A percentile compares a stretch with the other conserved stretches of the same genome.
These are phyloP conservation scores for Microdochium bolleyi DNA, from an alignment of 2,329 filamentous ascomycete species.

Conservation along the genomic window DNA sequence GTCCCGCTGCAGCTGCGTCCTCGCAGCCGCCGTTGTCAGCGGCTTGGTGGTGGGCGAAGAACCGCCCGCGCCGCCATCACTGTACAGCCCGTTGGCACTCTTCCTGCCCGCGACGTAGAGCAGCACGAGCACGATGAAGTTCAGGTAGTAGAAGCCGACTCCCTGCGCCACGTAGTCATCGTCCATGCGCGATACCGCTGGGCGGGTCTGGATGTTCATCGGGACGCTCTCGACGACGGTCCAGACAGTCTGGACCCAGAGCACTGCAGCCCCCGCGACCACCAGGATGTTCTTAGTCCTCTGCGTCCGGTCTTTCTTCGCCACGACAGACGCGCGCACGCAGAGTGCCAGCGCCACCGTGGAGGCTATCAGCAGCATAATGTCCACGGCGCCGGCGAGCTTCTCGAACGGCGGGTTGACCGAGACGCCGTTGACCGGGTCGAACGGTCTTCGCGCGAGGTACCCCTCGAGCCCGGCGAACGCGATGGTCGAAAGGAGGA, in stretches of 20 bases:
- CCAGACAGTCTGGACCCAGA: neutral
- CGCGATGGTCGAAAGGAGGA: neutral
- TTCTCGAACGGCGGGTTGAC: neutral
- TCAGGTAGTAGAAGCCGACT: neutral
- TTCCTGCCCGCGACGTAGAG: neutral
- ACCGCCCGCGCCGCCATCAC: neutral
- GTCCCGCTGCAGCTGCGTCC: no score
- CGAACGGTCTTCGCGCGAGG: neutral
- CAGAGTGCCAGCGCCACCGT: neutral
- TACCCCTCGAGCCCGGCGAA: neutral
- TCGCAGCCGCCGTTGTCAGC: no score
- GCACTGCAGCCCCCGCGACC: neutral
- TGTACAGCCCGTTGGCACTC: neutral
- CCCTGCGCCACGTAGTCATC: neutral
- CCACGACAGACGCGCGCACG: neutral
- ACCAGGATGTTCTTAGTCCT: neutral
- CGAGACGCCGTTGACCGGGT: neutral
- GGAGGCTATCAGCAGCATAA: neutral
- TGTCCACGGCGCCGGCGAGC: neutral
- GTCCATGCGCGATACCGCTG: neutral
- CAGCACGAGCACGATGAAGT: neutral
- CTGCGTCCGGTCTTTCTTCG: neutral
- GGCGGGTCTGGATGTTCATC: neutral
- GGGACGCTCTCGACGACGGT: neutral
- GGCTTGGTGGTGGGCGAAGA: neutral